Percentiles rank a stretch among this genome's conserved stretches.
Evolutionary conservation across 1,284 basidiomycete species (phyloP).

Genomic region (Puccinia hordei): DNA sequence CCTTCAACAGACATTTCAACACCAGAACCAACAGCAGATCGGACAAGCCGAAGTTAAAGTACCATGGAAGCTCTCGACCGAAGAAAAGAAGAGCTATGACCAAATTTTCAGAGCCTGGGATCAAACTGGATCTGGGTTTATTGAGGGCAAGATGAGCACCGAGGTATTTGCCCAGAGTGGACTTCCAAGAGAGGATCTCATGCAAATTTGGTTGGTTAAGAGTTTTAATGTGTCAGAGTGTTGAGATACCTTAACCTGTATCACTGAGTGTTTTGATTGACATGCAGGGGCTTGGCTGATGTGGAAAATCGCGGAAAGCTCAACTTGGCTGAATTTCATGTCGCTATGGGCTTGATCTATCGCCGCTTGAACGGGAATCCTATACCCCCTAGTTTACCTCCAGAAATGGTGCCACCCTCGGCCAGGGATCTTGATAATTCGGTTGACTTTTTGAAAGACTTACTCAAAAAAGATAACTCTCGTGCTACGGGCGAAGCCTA

Average conservation of each 20-base stretch:
- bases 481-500: constrained; percentile 52
- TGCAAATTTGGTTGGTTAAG: constrained; percentile 80
- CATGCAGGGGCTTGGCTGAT: constrained; percentile 78
- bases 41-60: constrained; percentile 74
- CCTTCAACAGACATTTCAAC: constrained; percentile 64
- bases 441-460: constrained; percentile 85
- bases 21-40: constrained; percentile 73
- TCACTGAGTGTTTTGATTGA: neutral
- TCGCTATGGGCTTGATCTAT: constrained; percentile 98
- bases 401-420: constrained; percentile 89
- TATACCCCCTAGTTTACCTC: constrained; percentile 80
- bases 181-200: constrained; percentile 82
- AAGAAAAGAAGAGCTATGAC: constrained; percentile 96
- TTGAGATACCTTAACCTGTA: neutral
- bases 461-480: constrained; percentile 81
- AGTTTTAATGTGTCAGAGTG: neutral
- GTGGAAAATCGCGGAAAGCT: constrained; percentile 87
- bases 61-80: constrained; percentile 83
- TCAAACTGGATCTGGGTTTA: constrained; percentile 77
- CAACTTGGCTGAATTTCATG: constrained; percentile 94
- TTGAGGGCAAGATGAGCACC: constrained; percentile 79
- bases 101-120: constrained; percentile 98
- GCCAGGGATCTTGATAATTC: constrained; percentile 85
- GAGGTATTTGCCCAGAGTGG: constrained; percentile 96
- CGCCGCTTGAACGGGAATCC: constrained; percentile 87